Evolutionary conservation across 192 early-diverging fungal species (phyloP), one percentile per base, ranked within the genome.

Genomic region (Backusella westeae): DNA sequence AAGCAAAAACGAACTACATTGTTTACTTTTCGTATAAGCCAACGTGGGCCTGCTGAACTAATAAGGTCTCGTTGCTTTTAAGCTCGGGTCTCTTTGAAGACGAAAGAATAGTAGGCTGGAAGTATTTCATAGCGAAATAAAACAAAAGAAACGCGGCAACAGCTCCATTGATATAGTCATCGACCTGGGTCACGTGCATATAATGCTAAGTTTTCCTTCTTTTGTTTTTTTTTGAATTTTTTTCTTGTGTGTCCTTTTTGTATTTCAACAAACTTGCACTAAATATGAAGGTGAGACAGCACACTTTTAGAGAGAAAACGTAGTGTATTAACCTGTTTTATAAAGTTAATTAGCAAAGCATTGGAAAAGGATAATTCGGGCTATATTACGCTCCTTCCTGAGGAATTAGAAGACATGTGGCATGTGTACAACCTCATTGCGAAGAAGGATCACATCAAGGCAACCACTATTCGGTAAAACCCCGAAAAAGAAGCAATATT

Each of bases 371-470:
- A 96, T 85, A 72, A 72, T 29, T 94, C 93, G 34, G 97, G 97
- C 39, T 90, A 76, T 73, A 90, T 98, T 34, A 93, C 89, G 3
- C 86, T 99, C 52, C 85, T 89, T 44, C 92, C 97, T 1, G 95
- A 98, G 78, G 94, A 98, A 75, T 81, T 91, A 67, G 97, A 99
- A 75, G 98, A 99, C 83, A 96, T 99, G 94, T 99, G 98, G 97
- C 96, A 97, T 84, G 88, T 93, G 39, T 96, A 97, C 85, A 95
- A 93, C 80, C 87, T 94, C 35, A 92, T 99, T 70, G 85, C 91
- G 35, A 87, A 91, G 74, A 93, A 92, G 70, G 98, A 99, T 89
- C 85, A 87, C 72, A 88, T 99, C 63, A 88, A 93, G 78, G 94
- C 95, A 12, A 90, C 94, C 9, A 96, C 97, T 17, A 88, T 98